phyloP scores from a whole-genome alignment of 192 early-diverging fungal genomes.

The Umbelopsis vinacea region DNA sequence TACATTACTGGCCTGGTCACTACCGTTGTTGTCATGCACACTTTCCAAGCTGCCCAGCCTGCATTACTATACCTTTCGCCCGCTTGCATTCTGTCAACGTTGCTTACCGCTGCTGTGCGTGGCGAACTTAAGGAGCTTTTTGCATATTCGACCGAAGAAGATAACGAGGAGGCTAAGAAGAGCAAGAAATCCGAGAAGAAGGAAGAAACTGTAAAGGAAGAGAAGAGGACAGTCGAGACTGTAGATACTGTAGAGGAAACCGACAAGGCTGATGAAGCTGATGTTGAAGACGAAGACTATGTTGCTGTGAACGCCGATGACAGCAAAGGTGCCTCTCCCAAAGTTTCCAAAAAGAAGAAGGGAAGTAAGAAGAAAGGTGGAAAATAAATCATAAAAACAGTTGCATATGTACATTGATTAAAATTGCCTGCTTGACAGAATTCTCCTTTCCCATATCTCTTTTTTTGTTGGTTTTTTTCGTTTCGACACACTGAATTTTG shows the following conservation, averaged over 20 bases:
- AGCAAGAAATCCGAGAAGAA: slow-evolving; percentile 37
- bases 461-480: not conserved
- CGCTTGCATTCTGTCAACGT: slow-evolving; percentile 88
- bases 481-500: not conserved
- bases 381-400: not conserved
- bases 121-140: slow-evolving; percentile 74
- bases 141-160: slow-evolving; percentile 63
- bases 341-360: slow-evolving; percentile 3
- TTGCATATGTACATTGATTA: not conserved
- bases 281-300: slow-evolving; percentile 2
- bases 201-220: not conserved
- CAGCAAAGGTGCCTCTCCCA: slow-evolving; percentile 1
- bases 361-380: slow-evolving; percentile 3
- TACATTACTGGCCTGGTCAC: slow-evolving; percentile 86
- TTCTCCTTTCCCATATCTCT: not conserved
- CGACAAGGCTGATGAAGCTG: not conserved
- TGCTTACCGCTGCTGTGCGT: slow-evolving; percentile 64
- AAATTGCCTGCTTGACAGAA: not conserved
- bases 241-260: not conserved
- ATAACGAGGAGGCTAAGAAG: slow-evolving; percentile 51
- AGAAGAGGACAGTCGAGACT: not conserved
- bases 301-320: slow-evolving; percentile 10
- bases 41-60: slow-evolving; percentile 95
- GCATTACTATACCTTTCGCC: slow-evolving; percentile 96
- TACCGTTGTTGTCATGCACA: slow-evolving; percentile 93